Base-by-base conservation (phyloP, 2,329 filamentous ascomycete genomes). In the Phialophora tarda region DNA sequence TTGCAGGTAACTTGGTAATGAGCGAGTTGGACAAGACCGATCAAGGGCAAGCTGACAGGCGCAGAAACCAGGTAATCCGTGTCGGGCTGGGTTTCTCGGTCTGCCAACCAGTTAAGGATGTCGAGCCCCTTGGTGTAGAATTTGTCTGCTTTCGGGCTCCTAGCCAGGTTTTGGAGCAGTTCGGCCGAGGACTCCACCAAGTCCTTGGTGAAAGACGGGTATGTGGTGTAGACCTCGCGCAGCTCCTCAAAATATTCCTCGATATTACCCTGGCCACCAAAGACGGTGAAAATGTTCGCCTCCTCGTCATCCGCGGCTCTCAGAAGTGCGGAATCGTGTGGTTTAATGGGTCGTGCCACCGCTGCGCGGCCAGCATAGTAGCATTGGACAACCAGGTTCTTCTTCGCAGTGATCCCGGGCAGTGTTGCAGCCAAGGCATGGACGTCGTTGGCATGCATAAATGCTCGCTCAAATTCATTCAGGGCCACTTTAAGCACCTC, bases 161-260 rank as follows among this genome's bases (percentile, higher is more conserved):
- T 88, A 41, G 93, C 90, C 50, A 99, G 85, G 28, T 83, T 89
- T 77, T 94, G 92, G n/a, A 99, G 86, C 62, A 96, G 88, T 75
- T 96, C 90, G 14, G 95, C 93, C 7, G 93, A 89, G 26, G 88
- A 86, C 30, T 86, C 85, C 75, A 99, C 86, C 71, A 98, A 88
- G 71, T 96, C 92, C 72, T 92, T 90, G 4, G 97, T 88, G 72
- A 99, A 96, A 30, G 91, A 91, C 12, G 91, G 90, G 81, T 99
- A 99, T 66, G 93, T 97, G 74, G 85, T 88, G 82, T 94, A 94
- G 65, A 98, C 87, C 78, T 96, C 91, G 64, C 95, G 89, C 69
- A 99, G 86, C 82, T 99, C 95, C 73, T 99, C 94, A 75, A 99
- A 99, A 81, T 99, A 99, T 81, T 99, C 96, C 80, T 99, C 94